Evolutionary conservation across 2,329 filamentous ascomycete genomes (phyloP), one percentile per base, ranked within the genome.

Genomic region (Lithohypha guttulata): DNA sequence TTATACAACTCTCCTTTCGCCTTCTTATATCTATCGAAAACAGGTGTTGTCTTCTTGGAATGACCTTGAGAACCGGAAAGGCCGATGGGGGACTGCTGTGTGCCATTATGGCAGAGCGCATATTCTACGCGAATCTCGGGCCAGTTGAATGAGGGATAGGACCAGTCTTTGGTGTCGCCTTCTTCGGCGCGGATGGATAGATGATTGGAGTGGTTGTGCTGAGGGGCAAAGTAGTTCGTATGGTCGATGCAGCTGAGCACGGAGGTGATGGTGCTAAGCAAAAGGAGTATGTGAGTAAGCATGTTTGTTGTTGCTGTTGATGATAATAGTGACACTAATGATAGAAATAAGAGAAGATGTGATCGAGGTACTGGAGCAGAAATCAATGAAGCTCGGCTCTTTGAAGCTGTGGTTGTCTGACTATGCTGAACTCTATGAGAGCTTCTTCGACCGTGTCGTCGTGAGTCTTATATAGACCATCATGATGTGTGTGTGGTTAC

Each of bases 71-170:
- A 49, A 20, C 63, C 53, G 6, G 50, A 54, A 5, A 71, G 59
- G 1, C 59, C 55, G 36, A 72, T 71, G 5, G 69, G 69, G 1
- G 66, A 65, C 50, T 71, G 68, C 41, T 67, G 62, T 1, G 64
- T 69, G 23, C 69, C 68, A 11, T 60, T 65, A 45, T 70, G 68
- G 55, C 69, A 71, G 14, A 62, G 52, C 4, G 55, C 51, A 46
- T 68, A 69, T 28, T 58, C 43, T 47, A 29, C 19, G 31, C 6
- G 14, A 13, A 15, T 10, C 20, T 42, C 18, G 10, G 28, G 36
- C 41, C 41, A 43, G 25, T 43, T 26, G 14, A 37, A 43, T 10
- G 21, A 28, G 18, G 40, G 36, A 25, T 43, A 43, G 4, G 26
- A 15, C 41, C 41, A 42, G 35, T 39, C 36, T n/a, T 14, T 42